These are phyloP conservation scores for Kazachstania bromeliacearum DNA, from an alignment of 805 yeast species.

Conservation along the genomic window DNA sequence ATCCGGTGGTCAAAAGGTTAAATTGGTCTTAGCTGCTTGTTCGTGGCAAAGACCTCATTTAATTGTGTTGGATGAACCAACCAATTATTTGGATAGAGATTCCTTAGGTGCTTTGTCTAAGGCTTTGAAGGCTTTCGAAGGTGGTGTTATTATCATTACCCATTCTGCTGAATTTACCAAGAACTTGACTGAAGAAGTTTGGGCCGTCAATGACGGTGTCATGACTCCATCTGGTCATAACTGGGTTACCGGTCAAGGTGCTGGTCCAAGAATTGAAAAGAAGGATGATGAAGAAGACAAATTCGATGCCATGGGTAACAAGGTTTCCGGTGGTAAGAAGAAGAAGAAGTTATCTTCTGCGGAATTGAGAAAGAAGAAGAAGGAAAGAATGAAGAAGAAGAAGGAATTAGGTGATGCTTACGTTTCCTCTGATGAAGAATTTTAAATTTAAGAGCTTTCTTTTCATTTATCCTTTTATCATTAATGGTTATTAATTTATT, in stretches of 20 bases:
- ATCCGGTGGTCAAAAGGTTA: constrained; percentile 99
- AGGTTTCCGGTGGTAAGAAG: constrained; percentile 93
- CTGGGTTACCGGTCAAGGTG: constrained; percentile 99
- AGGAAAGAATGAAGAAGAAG: constrained; percentile 99
- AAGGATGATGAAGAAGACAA: constrained; percentile 95
- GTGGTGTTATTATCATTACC: constrained; percentile 99
- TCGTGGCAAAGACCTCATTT: constrained; percentile 99
- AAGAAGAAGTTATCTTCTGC: constrained; percentile 96
- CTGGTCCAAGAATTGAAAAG: constrained; percentile 99
- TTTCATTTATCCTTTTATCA: constrained; percentile 1
- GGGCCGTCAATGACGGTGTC: constrained; percentile 97
- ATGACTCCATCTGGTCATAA: constrained; percentile 99
- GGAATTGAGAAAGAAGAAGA: constrained; percentile 99
- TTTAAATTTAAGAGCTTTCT: constrained; percentile 25
- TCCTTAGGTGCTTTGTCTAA: constrained; percentile 98
- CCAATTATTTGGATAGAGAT: constrained; percentile 98
- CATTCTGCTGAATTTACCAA: constrained; percentile 99
- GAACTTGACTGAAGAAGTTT: constrained; percentile 98
- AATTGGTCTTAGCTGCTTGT: constrained; percentile 98
- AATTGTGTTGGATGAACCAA: constrained; percentile 99
- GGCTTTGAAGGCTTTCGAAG: constrained; percentile 97
- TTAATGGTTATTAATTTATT: constrained; percentile 5
- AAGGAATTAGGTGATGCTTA: constrained; percentile 99
- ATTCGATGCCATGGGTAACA: constrained; percentile 99
- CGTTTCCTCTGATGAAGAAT: constrained; percentile 92